Conservation (phyloP, 148 eudicot genomes). For the Polygonum maritimum region DNA sequence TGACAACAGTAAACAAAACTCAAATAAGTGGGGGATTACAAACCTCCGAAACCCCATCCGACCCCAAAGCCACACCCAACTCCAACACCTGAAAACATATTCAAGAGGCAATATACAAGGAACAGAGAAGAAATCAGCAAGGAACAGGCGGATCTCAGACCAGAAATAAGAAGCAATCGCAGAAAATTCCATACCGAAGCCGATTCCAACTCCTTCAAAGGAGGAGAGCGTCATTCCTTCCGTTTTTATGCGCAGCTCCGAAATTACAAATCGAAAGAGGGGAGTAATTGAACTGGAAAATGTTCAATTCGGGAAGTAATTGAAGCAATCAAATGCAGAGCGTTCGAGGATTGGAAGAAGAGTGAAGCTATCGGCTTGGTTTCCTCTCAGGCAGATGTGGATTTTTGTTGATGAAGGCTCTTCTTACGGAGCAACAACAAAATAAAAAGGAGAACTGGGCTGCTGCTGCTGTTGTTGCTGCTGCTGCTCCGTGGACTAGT, state of each 20-base stretch:
- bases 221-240: slow-evolving; percentile 45
- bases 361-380: not conserved
- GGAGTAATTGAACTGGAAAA: not conserved
- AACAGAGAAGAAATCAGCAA: not conserved
- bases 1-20: not conserved
- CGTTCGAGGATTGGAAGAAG: not conserved
- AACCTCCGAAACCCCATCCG: slow-evolving; percentile 85
- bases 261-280: not conserved
- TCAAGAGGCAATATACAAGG: not conserved
- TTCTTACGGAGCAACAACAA: too few species aligned
- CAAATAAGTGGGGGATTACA: not conserved
- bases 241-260: not conserved
- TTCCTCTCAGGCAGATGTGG: not conserved
- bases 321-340: not conserved
- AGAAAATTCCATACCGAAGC: slow-evolving; percentile 35
- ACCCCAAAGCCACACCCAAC: slow-evolving; percentile 70
- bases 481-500: too few species aligned
- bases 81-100: slow-evolving; percentile 39
- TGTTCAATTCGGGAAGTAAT: not conserved
- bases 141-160: not conserved
- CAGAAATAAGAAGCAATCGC: not conserved
- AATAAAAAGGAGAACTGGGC: too few species aligned
- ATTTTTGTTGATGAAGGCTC: not conserved
- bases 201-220: slow-evolving; percentile 56
- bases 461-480: too few species aligned